Evolutionary conservation across 2,329 filamentous ascomycete genomes (phyloP).

Genomic region (Coniella vitis): DNA sequence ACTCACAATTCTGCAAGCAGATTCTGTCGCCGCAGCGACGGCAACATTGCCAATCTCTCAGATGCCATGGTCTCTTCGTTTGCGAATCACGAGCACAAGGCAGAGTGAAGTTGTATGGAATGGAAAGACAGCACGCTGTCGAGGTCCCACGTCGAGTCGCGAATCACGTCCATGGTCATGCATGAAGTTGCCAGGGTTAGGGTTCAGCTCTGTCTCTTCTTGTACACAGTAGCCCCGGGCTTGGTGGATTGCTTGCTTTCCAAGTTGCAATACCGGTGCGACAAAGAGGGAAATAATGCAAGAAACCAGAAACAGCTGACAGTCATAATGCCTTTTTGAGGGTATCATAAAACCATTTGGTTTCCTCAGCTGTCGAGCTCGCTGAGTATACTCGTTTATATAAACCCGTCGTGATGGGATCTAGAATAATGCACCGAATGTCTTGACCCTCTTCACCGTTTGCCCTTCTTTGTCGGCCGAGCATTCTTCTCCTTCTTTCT

Average conservation of each 20-base stretch:
- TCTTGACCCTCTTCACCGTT: conserved; percentile 3
- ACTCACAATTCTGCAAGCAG: conserved; percentile 75
- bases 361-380: not conserved
- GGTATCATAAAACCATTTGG: not conserved
- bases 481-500: conserved; percentile 81
- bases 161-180: not conserved
- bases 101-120: not conserved
- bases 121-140: too few relatives aligned
- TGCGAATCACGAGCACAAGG: conserved; percentile 6
- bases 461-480: conserved; percentile 56
- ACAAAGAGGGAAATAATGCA: too few relatives aligned
- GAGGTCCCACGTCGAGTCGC: not conserved
- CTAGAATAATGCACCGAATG: not conserved
- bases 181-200: not conserved
- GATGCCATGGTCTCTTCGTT: conserved; percentile 33
- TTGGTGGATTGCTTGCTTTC: too few relatives aligned
- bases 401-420: not conserved
- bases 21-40: conserved; percentile 64
- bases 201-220: not conserved
- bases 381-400: not conserved
- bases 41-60: conserved; percentile 38
- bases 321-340: not conserved
- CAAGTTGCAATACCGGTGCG: too few relatives aligned
- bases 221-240: too few relatives aligned
- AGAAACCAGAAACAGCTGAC: not conserved